These are phyloP conservation scores for Xylariales sp. DNA, from an alignment of 2,329 filamentous ascomycete species.

Conservation along the genomic window DNA sequence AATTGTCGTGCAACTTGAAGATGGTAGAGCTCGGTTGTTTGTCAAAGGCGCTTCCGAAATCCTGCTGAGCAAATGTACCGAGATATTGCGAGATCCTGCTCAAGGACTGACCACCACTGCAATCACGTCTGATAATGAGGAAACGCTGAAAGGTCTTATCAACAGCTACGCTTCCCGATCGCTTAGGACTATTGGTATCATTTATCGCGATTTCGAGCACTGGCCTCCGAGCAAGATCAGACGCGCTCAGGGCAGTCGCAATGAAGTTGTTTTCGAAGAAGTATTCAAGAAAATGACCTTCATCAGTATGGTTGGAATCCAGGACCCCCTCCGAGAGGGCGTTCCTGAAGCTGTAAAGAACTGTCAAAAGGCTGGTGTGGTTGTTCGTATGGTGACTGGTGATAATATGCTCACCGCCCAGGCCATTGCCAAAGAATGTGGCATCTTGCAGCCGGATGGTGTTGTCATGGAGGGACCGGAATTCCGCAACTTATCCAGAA, in stretches of 20 bases:
- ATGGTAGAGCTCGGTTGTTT: slow-evolving; percentile 50
- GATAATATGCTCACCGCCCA: slow-evolving; percentile 77
- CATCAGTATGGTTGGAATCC: slow-evolving; percentile 71
- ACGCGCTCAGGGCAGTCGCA: slow-evolving; percentile 49
- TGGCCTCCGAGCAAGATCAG: slow-evolving; percentile 72
- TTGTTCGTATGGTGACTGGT: slow-evolving; percentile 81
- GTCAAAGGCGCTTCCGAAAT: slow-evolving; percentile 65
- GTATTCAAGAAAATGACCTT: slow-evolving; percentile 66
- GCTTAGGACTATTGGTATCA: slow-evolving; percentile 77
- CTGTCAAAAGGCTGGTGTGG: slow-evolving; percentile 72
- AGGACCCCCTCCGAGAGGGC: slow-evolving; percentile 72
- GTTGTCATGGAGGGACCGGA: slow-evolving; percentile 74
- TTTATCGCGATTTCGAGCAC: slow-evolving; percentile 77
- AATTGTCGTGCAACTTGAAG: slow-evolving; percentile 47
- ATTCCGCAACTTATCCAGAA: slow-evolving; percentile 67
- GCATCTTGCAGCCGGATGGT: slow-evolving; percentile 65
- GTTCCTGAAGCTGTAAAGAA: slow-evolving; percentile 69
- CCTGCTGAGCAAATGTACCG: slow-evolving; percentile 51
- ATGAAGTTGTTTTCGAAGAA: slow-evolving; percentile 61
- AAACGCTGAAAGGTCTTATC: slow-evolving; percentile 63
- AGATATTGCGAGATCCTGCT: slow-evolving; percentile 46
- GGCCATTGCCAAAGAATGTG: slow-evolving; percentile 75
- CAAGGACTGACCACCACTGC: slow-evolving; percentile 34
- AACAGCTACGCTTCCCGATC: slow-evolving; percentile 74
- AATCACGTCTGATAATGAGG: slow-evolving; percentile 48